Conservation (phyloP, 371 early-diverging fungal species). For the Saksenaea oblongispora region DNA sequence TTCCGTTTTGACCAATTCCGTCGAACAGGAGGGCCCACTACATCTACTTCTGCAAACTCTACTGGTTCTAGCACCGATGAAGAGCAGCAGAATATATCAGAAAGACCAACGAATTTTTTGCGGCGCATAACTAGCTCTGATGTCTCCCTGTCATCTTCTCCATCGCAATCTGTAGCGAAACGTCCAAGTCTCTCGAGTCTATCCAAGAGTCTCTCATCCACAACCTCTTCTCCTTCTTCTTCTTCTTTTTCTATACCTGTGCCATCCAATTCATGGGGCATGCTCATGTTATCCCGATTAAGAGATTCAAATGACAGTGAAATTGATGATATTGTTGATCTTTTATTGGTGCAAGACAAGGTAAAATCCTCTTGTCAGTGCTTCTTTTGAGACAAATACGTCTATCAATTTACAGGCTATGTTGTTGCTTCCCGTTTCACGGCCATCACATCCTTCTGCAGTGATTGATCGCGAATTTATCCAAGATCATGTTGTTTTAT, state of each 20-base stretch:
- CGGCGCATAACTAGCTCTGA: neutral
- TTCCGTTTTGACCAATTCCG: neutral
- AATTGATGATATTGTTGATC: slow-evolving; percentile 40
- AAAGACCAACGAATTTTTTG: neutral
- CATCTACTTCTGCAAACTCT: neutral
- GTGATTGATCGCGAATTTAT: slow-evolving; percentile 51
- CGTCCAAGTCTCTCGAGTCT: slow-evolving; percentile 26
- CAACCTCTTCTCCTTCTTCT: slow-evolving; percentile 14
- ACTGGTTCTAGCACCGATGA: neutral
- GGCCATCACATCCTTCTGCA: slow-evolving; percentile 45
- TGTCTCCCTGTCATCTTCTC: neutral
- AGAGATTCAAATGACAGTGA: slow-evolving; percentile 32
- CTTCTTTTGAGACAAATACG: neutral
- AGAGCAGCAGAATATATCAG: neutral
- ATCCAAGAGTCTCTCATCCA: slow-evolving; percentile 23
- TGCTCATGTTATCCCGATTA: slow-evolving; percentile 39
- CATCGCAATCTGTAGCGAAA: slow-evolving; percentile 1
- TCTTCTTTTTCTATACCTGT: slow-evolving; percentile 49
- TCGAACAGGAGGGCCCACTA: neutral
- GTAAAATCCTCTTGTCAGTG: slow-evolving; percentile 7
- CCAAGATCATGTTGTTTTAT: slow-evolving; percentile 45
- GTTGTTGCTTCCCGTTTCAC: slow-evolving; percentile 45
- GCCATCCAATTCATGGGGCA: slow-evolving; percentile 53
- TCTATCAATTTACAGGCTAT: slow-evolving; percentile 24
- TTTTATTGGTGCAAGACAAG: slow-evolving; percentile 30